These are phyloP conservation scores for Candida sanyaensis DNA, from an alignment of 1,139 yeast genomes.

Conservation along the genomic window DNA sequence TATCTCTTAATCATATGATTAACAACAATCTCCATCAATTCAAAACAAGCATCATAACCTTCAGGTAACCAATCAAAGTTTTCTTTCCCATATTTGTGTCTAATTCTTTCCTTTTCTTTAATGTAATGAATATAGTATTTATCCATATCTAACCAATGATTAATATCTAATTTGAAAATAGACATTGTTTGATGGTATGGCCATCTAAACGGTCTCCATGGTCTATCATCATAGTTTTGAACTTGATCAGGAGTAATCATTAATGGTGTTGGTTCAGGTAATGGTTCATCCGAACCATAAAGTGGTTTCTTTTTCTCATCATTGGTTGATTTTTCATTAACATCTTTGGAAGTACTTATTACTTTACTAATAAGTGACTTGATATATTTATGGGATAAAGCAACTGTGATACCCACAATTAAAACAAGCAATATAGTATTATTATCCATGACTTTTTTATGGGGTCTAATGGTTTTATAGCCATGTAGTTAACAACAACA, in stretches of 20 bases:
- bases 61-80: constrained; percentile 72
- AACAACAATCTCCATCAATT: constrained; percentile 62
- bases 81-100: constrained; percentile 58
- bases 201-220: constrained; percentile 82
- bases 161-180: constrained; percentile 64
- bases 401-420: constrained; percentile 8
- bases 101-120: constrained; percentile 60
- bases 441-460: constrained; percentile 3
- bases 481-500: no score
- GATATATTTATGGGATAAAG: constrained; percentile 9
- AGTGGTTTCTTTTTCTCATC: background rate
- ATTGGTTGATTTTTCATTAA: background rate
- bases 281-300: constrained; percentile 17
- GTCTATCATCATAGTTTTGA: constrained; percentile 65
- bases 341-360: background rate
- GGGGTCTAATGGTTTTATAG: no score
- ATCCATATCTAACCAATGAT: constrained; percentile 83
- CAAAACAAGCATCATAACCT: constrained; percentile 61
- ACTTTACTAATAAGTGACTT: background rate
- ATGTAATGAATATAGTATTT: constrained; percentile 69
- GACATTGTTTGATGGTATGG: constrained; percentile 84
- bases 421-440: constrained; percentile 8
- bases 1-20: constrained; percentile 62
- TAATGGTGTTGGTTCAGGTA: constrained; percentile 59
- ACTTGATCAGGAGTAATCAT: constrained; percentile 70